phyloP scores from a whole-genome alignment of 108 stramenopile genomes.

The Cylindrotheca fusiformis region DNA sequence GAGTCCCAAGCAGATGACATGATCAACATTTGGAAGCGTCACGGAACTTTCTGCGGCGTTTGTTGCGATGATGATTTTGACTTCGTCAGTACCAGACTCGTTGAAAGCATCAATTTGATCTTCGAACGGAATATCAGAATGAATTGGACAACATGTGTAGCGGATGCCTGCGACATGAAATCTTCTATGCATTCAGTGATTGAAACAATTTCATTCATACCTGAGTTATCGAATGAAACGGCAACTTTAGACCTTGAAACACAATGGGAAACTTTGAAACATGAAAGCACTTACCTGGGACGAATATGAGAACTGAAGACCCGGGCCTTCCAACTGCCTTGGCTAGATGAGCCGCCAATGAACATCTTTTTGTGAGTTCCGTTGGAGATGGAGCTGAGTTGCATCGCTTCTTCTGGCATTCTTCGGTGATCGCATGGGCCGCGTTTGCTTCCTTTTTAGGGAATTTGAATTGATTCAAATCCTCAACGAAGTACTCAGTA shows the following conservation, averaged over 20 bases:
- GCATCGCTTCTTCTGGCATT: slow-evolving; percentile 53
- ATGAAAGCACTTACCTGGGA: slow-evolving; percentile 94
- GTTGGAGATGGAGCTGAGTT: slow-evolving; percentile 35
- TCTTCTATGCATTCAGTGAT: slow-evolving; percentile 71
- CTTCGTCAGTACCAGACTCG: slow-evolving; percentile 51
- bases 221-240: too few relatives aligned
- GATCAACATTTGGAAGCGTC: slow-evolving; percentile 94
- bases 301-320: slow-evolving; percentile 91
- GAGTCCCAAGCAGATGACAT: slow-evolving; percentile 93
- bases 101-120: slow-evolving; percentile 90
- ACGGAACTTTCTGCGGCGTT: slow-evolving; percentile 98
- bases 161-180: slow-evolving; percentile 36
- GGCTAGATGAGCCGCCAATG: slow-evolving; percentile 46
- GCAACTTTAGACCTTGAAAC: too few relatives aligned
- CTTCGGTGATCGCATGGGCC: slow-evolving; percentile 33
- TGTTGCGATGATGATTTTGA: slow-evolving; percentile 93
- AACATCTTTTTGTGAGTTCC: slow-evolving; percentile 44
- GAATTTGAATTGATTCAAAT: slow-evolving; percentile 45
- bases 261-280: too few relatives aligned
- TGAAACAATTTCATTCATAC: slow-evolving; percentile 86
- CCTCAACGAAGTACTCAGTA: slow-evolving; percentile 77
- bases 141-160: slow-evolving; percentile 84
- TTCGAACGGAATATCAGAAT: slow-evolving; percentile 87
- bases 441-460: slow-evolving; percentile 34
- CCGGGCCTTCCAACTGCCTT: slow-evolving; percentile 58